Evolutionary conservation across 768 basidiomycete species (phyloP).

Genomic region (Mycena galopus): DNA sequence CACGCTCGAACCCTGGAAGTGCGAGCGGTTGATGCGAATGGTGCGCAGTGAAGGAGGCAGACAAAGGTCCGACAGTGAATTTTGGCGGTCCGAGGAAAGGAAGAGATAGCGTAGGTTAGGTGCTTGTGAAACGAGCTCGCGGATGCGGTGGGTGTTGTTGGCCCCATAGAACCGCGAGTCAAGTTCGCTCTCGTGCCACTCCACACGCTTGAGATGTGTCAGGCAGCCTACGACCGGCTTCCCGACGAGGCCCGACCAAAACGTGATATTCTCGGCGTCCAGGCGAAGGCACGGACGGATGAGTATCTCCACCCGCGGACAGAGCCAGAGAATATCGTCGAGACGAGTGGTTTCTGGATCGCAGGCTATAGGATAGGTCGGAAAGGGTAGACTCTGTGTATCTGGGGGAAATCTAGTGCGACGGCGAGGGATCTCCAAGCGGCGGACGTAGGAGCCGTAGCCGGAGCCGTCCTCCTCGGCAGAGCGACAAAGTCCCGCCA

Average conservation of each 20-base stretch:
- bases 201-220: slow-evolving; percentile 18
- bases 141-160: slow-evolving; percentile 13
- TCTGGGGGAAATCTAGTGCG: slow-evolving; percentile 2
- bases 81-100: slow-evolving; percentile 25
- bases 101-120: slow-evolving; percentile 28
- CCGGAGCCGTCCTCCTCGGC: slow-evolving; percentile 6
- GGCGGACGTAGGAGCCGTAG: slow-evolving; percentile 22
- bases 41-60: slow-evolving; percentile 21
- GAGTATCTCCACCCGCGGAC: slow-evolving; percentile 24
- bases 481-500: slow-evolving; percentile 21
- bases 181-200: slow-evolving; percentile 34
- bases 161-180: slow-evolving; percentile 26
- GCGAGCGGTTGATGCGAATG: slow-evolving; percentile 26
- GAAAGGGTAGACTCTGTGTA: not conserved
- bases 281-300: slow-evolving; percentile 38
- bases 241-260: slow-evolving; percentile 26
- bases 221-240: not conserved
- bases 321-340: slow-evolving; percentile 19
- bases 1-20: not conserved
- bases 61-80: slow-evolving; percentile 16
- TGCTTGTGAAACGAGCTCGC: slow-evolving; percentile 22
- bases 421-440: slow-evolving; percentile 21
- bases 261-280: slow-evolving; percentile 18
- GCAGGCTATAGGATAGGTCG: slow-evolving; percentile 7
- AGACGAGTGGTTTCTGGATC: not conserved